These are phyloP conservation scores for Luffa acutangula DNA, from an alignment of 306 rosid species.

Conservation along the genomic window DNA sequence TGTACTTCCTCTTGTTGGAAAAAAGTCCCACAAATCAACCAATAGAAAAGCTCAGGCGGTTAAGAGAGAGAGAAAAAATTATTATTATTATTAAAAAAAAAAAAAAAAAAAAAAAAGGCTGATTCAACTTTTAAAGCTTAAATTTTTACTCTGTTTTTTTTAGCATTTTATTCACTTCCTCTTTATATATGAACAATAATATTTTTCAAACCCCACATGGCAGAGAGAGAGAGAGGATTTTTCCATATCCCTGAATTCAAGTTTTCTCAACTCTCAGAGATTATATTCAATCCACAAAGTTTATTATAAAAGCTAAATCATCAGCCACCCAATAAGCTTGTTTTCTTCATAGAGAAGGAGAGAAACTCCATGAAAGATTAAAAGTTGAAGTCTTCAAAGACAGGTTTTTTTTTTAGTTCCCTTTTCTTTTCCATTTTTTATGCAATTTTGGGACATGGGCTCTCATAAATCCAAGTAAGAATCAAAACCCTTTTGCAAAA, in stretches of 20 bases:
- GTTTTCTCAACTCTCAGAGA: neutral
- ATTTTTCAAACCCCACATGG: conserved; percentile 1
- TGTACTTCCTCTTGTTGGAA: neutral
- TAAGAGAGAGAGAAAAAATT: neutral
- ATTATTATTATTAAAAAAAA: too few relatives aligned
- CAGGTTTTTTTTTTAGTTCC: neutral
- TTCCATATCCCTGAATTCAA: neutral
- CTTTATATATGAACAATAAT: neutral
- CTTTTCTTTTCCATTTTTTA: neutral
- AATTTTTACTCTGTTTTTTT: neutral
- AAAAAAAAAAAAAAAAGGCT: neutral
- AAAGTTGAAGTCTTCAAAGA: neutral
- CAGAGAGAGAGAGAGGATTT: neutral
- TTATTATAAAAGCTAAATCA: neutral
- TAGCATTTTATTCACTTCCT: neutral
- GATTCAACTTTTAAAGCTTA: too few relatives aligned
- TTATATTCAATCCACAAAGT: neutral
- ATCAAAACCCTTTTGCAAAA: neutral
- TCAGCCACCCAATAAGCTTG: neutral
- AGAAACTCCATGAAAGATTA: neutral
- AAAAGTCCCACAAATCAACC: neutral
- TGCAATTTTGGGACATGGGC: neutral
- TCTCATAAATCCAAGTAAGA: neutral
- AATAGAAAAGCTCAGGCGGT: neutral
- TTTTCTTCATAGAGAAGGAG: conserved; percentile 5